Conservation (phyloP, 306 rosid genomes). For the Dalbergia oliveri region DNA sequence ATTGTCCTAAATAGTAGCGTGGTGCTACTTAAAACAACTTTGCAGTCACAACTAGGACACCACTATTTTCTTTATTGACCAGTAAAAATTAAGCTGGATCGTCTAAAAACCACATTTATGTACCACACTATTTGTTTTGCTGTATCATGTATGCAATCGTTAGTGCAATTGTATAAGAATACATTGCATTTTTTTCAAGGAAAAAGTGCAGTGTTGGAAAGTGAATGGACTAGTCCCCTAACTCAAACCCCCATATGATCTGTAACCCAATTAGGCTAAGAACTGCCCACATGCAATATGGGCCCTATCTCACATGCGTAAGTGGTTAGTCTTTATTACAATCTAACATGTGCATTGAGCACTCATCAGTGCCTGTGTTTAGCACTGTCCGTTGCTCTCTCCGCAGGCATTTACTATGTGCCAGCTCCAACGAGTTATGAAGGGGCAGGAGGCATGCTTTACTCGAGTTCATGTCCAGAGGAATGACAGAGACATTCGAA, state of each 20-base stretch:
- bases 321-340: constrained; percentile 40
- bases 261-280: constrained; percentile 41
- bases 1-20: not conserved
- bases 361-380: constrained; percentile 41
- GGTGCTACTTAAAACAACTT: not conserved
- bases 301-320: constrained; percentile 59
- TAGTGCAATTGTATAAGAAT: not conserved
- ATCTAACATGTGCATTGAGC: constrained; percentile 51
- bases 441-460: constrained; percentile 9
- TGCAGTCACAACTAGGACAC: not conserved
- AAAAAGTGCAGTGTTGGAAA: constrained; percentile 39
- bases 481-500: constrained; percentile 39
- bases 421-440: constrained; percentile 29
- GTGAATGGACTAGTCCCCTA: constrained; percentile 48
- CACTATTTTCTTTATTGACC: no score
- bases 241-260: constrained; percentile 45
- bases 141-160: not conserved
- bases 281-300: constrained; percentile 55
- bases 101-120: not conserved
- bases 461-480: not conserved
- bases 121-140: not conserved
- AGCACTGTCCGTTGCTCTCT: constrained; percentile 48
- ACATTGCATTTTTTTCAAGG: not conserved
- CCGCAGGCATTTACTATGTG: constrained; percentile 48
- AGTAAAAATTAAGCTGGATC: not conserved